phyloP scores from a whole-genome alignment of 805 yeast genomes.

The Lachancea kluyveri region DNA sequence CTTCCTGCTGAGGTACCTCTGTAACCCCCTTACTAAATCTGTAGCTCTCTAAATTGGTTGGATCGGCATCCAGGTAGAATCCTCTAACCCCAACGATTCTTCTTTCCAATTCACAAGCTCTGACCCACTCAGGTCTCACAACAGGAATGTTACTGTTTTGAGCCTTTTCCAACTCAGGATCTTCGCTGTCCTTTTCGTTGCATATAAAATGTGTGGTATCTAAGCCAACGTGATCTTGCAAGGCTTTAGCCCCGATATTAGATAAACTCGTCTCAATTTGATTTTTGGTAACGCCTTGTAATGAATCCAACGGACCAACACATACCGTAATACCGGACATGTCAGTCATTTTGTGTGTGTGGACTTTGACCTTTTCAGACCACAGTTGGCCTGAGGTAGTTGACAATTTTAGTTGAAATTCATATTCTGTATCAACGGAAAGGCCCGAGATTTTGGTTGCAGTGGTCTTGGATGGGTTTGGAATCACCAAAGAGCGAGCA shows the following conservation, averaged over 20 bases:
- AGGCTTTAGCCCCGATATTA: slow-evolving; percentile 77
- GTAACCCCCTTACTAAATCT: slow-evolving; percentile 35
- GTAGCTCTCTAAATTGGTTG: slow-evolving; percentile 37
- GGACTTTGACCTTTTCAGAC: slow-evolving; percentile 62
- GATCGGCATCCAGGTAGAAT: slow-evolving; percentile 59
- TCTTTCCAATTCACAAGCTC: slow-evolving; percentile 86
- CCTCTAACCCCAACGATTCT: slow-evolving; percentile 90
- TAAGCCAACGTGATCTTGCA: slow-evolving; percentile 66
- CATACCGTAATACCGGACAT: slow-evolving; percentile 88
- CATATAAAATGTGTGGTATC: slow-evolving; percentile 94
- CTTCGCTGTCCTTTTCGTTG: slow-evolving; percentile 26
- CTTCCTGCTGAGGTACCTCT: background rate
- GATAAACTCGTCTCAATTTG: slow-evolving; percentile 59
- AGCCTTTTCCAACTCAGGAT: slow-evolving; percentile 66
- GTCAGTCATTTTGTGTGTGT: slow-evolving; percentile 95
- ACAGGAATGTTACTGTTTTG: slow-evolving; percentile 83
- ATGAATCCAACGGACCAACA: slow-evolving; percentile 68
- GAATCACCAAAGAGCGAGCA: slow-evolving; percentile 70
- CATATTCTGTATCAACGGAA: slow-evolving; percentile 76
- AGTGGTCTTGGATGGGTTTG: slow-evolving; percentile 70
- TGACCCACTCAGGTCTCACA: slow-evolving; percentile 94
- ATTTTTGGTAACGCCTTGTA: slow-evolving; percentile 37
- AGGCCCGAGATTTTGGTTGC: slow-evolving; percentile 88
- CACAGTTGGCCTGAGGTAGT: slow-evolving; percentile 85
- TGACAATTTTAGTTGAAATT: slow-evolving; percentile 70